These are phyloP conservation scores for Elsinoe batatas DNA, from an alignment of 2,329 filamentous ascomycete genomes.

Conservation along the genomic window DNA sequence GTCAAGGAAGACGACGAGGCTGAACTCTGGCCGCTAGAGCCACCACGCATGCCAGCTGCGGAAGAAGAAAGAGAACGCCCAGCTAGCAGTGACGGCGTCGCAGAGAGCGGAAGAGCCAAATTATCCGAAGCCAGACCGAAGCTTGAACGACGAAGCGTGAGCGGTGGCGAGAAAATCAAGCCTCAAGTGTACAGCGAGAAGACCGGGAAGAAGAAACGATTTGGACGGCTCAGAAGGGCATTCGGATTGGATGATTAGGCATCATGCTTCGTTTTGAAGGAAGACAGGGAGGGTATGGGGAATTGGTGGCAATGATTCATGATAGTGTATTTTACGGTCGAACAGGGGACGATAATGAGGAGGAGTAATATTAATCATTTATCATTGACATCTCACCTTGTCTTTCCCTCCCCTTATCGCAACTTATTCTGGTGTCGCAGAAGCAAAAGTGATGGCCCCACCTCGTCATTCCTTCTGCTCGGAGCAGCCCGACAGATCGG, in stretches of 20 bases:
- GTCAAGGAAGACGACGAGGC: constrained; percentile 11
- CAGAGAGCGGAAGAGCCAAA: constrained; percentile 19
- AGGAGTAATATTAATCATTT: background rate
- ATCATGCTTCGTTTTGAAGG: background rate
- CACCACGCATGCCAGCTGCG: constrained; percentile 19
- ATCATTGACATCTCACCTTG: background rate
- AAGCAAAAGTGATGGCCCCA: background rate
- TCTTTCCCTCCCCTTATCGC: no score
- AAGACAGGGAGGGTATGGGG: background rate
- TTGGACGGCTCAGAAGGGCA: constrained; percentile 54
- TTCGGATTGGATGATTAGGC: constrained; percentile 49
- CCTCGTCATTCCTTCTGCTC: background rate
- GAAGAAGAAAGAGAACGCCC: constrained; percentile 20
- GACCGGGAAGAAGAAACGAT: constrained; percentile 53
- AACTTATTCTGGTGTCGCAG: no score
- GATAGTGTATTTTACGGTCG: constrained; percentile 1
- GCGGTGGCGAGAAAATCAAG: constrained; percentile 10
- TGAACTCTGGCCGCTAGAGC: constrained; percentile 26
- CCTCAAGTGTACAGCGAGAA: constrained; percentile 24
- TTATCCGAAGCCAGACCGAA: constrained; percentile 19
- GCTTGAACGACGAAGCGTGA: constrained; percentile 26
- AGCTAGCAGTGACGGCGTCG: constrained; percentile 26
- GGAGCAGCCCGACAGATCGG: background rate
- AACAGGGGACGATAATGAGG: background rate
- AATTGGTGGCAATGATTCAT: constrained; percentile 4